A percentile compares a stretch with the other conserved stretches of the same genome.
Conservation (phyloP, 2,329 filamentous ascomycete species). For the Ampelomyces quisqualis region DNA sequence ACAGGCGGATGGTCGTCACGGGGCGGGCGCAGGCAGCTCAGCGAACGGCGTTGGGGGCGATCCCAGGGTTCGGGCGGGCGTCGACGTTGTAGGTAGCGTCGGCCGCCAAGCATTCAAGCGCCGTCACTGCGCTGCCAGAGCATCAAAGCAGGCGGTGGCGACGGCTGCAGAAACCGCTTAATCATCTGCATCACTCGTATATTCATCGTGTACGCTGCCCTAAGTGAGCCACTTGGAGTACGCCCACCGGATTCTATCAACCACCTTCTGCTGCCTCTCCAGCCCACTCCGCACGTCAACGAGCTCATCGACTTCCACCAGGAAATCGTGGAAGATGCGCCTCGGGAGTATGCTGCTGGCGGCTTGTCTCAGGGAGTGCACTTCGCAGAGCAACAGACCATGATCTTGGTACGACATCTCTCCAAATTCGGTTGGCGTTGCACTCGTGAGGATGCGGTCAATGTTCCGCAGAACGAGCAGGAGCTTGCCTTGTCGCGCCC, state of each 20-base stretch:
- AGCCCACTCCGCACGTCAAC: conserved; percentile 77
- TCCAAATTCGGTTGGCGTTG: conserved; percentile 65
- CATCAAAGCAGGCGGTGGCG: no score
- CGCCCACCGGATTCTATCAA: conserved; percentile 85
- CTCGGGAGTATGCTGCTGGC: conserved; percentile 68
- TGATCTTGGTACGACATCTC: conserved; percentile 90
- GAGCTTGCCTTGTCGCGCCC: conserved; percentile 67
- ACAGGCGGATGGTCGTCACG: neutral
- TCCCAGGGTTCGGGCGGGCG: conserved; percentile 6
- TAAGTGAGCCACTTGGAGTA: conserved; percentile 70
- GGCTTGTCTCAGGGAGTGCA: conserved; percentile 75
- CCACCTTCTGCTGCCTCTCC: conserved; percentile 72
- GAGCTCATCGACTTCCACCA: conserved; percentile 84
- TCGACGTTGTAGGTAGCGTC: conserved; percentile 18
- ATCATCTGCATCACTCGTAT: neutral
- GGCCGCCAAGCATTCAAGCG: conserved; percentile 16
- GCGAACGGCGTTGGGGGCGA: conserved; percentile 3
- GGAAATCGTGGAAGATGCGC: conserved; percentile 77
- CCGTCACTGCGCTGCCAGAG: conserved; percentile 2
- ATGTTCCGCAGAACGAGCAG: conserved; percentile 83
- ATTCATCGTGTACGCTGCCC: neutral
- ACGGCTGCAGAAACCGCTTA: neutral
- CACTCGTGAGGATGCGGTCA: conserved; percentile 62
- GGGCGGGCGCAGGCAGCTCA: conserved; percentile 9
- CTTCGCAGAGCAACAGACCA: conserved; percentile 84